A percentile compares a stretch with the other conserved stretches of the same genome.
Conservation (phyloP, 2,329 filamentous ascomycete species). For the Geosmithia putterillii region DNA sequence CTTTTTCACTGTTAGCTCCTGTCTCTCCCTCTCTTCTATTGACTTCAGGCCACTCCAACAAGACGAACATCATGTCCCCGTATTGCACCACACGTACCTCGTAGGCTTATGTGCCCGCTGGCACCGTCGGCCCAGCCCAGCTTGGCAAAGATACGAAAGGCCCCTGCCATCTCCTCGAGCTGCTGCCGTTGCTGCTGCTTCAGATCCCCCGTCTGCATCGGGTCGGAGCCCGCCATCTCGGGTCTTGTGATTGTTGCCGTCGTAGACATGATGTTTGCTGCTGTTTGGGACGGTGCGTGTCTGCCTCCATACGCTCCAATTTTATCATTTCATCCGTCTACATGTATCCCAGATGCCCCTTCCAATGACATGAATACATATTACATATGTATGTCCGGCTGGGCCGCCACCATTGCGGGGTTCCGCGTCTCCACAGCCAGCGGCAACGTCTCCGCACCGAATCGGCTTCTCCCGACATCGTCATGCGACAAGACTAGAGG, state of each 20-base stretch:
- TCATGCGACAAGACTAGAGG: too few relatives aligned
- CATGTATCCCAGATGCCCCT: too few relatives aligned
- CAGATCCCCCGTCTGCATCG: background rate
- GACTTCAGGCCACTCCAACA: background rate
- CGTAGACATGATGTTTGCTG: background rate
- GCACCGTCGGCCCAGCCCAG: constrained; percentile 6
- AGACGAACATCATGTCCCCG: background rate
- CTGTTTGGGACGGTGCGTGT: too few relatives aligned
- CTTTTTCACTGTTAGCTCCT: too few relatives aligned
- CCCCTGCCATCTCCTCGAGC: constrained; percentile 6
- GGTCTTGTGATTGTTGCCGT: background rate
- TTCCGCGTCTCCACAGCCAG: too few relatives aligned
- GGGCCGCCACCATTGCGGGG: too few relatives aligned
- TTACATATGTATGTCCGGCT: too few relatives aligned
- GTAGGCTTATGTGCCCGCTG: constrained; percentile 5
- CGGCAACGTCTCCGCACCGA: too few relatives aligned
- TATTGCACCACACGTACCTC: constrained; percentile 6
- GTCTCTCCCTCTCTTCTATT: constrained; percentile 11
- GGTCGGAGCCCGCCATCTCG: constrained; percentile 2
- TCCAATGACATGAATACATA: too few relatives aligned
- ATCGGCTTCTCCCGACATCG: too few relatives aligned
- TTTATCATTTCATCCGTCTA: too few relatives aligned
- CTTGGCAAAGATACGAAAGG: constrained; percentile 7
- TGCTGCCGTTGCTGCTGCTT: background rate
- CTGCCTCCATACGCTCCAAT: too few relatives aligned